phyloP scores from a whole-genome alignment of 2,329 filamentous ascomycete genomes.

The Phoma sp. region DNA sequence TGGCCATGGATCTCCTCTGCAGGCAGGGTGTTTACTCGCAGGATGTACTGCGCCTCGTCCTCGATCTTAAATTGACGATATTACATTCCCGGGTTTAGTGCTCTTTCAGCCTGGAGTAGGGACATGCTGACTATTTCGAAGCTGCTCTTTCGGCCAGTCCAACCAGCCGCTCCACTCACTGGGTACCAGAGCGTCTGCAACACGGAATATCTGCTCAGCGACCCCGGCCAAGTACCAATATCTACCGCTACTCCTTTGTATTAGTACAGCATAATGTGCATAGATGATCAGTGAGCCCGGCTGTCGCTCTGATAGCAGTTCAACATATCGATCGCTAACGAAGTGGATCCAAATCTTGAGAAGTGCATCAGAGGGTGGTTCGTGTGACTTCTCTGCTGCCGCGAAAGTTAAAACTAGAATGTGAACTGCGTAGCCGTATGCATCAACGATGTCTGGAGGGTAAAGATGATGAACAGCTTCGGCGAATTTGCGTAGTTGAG shows the following conservation, averaged over 20 bases:
- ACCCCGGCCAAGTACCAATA: slow-evolving; percentile 39
- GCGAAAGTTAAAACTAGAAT: slow-evolving; percentile 32
- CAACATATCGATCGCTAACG: slow-evolving; percentile 34
- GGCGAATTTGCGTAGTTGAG: slow-evolving; percentile 34
- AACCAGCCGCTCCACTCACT: slow-evolving; percentile 38
- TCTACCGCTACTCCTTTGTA: slow-evolving; percentile 25
- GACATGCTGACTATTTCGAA: slow-evolving; percentile 12
- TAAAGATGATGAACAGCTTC: slow-evolving; percentile 34
- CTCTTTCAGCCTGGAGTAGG: slow-evolving; percentile 9
- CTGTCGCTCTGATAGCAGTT: slow-evolving; percentile 38
- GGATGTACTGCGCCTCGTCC: neutral
- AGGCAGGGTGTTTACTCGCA: neutral
- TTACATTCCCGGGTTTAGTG: neutral
- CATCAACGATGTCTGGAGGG: slow-evolving; percentile 38
- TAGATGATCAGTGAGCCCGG: slow-evolving; percentile 47
- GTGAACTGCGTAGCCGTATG: slow-evolving; percentile 34
- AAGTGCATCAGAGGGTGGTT: slow-evolving; percentile 32
- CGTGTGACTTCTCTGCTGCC: slow-evolving; percentile 17
- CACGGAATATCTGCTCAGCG: slow-evolving; percentile 34
- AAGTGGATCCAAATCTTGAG: slow-evolving; percentile 40
- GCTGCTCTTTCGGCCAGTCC: slow-evolving; percentile 39
- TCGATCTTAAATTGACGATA: neutral
- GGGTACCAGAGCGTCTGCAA: slow-evolving; percentile 34
- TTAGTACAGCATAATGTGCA: slow-evolving; percentile 46
- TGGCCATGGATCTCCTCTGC: neutral